phyloP scores from a whole-genome alignment of 176 grass and related monocot species.

The Ensete glaucum region DNA sequence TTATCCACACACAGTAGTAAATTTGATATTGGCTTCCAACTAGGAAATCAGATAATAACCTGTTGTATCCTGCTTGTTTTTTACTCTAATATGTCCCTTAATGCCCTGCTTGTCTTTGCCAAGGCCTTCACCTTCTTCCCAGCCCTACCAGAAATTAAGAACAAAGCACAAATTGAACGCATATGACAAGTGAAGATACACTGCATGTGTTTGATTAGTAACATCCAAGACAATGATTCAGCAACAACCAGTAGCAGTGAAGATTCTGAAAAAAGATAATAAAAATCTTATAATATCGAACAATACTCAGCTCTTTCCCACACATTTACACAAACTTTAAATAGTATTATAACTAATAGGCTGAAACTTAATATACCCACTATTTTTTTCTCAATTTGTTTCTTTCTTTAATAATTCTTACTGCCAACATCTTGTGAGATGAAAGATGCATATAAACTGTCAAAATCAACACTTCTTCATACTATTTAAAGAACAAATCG shows the following conservation, averaged over 20 bases:
- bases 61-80: constrained; percentile 86
- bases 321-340: too few species aligned
- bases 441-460: too few species aligned
- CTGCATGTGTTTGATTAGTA: not conserved
- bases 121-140: constrained; percentile 99
- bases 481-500: too few species aligned
- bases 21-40: not conserved
- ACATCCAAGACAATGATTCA: not conserved
- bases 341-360: too few species aligned
- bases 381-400: too few species aligned
- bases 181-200: not conserved
- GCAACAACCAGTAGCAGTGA: not conserved
- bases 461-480: too few species aligned
- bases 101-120: constrained; percentile 99
- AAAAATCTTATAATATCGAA: too few species aligned
- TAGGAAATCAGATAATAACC: constrained; percentile 25
- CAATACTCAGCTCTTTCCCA: too few species aligned
- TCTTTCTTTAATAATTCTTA: too few species aligned
- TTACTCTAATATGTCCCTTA: constrained; percentile 82
- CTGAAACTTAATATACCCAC: too few species aligned
- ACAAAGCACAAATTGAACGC: not conserved
- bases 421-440: too few species aligned
- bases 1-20: not conserved
- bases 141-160: constrained; percentile 37
- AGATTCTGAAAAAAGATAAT: too few species aligned